Evolutionary conservation across 2,329 filamentous ascomycete genomes (phyloP), one percentile per base, ranked within the genome.

Genomic region (Phyllachora maydis): DNA sequence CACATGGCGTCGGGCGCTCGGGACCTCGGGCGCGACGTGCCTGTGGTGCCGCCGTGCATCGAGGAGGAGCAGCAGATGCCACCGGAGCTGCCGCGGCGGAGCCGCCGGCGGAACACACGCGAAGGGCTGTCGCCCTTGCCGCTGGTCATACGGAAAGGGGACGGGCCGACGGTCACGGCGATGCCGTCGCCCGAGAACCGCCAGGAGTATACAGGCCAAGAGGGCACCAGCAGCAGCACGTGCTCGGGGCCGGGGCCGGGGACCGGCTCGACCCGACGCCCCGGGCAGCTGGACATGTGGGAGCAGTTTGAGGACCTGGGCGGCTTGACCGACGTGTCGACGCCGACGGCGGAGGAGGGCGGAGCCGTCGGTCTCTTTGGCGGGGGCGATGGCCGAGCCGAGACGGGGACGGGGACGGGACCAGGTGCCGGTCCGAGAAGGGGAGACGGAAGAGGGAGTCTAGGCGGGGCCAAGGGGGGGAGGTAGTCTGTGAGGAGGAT

Each of bases 281-380:
- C n/a, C n/a, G n/a, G n/a, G n/a, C n/a, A n/a, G n/a, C 28, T 43
- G 26, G 40, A 47, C 4, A 46, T 46, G 4, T 59, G 52, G 54
- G 54, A 52, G 30, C 50, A 56, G 35, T 59, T 53, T 29, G 41
- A 45, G 14, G 50, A 54, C 8, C 35, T 59, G 4, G 55, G 55
- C 16, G 55, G 55, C 0, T 33, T 57, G 22, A 57, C 46, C 2
- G 28, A 36, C n/a, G n/a, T n/a, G n/a, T n/a, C n/a, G n/a, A n/a
- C n/a, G n/a, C n/a, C n/a, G n/a, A n/a, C n/a, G n/a, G n/a, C n/a
- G n/a, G n/a, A n/a, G n/a, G n/a, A n/a, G n/a, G n/a, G n/a, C n/a
- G n/a, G n/a, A n/a, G n/a, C n/a, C n/a, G n/a, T n/a, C n/a, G n/a
- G n/a, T n/a, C n/a, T n/a, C n/a, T n/a, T n/a, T n/a, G n/a, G n/a